These are phyloP conservation scores for Medicago lupulina DNA, from an alignment of 306 rosid species.

Conservation along the genomic window DNA sequence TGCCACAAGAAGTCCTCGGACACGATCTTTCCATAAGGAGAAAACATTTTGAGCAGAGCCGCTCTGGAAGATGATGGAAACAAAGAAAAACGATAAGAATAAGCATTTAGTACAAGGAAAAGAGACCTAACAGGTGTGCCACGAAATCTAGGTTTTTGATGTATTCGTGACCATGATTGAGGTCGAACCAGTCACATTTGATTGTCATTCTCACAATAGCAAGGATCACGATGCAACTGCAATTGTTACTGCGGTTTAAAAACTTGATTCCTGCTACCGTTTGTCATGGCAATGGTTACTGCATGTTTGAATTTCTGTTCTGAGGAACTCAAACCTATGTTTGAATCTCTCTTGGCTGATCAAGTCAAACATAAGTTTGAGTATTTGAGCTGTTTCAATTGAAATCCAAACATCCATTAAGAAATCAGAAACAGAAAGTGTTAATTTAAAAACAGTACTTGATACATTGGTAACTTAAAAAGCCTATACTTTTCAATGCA, in stretches of 20 bases:
- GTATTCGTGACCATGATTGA: neutral
- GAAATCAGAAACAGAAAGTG: slow-evolving; percentile 1
- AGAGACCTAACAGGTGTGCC: too few relatives aligned
- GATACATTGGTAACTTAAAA: neutral
- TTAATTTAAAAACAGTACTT: neutral
- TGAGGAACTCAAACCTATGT: neutral
- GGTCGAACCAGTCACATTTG: neutral
- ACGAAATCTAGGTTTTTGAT: neutral
- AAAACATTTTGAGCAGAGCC: slow-evolving; percentile 81
- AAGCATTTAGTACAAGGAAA: neutral
- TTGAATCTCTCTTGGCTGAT: neutral
- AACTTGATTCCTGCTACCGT: neutral
- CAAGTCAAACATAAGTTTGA: neutral
- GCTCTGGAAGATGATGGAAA: slow-evolving; percentile 60
- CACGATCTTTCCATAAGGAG: slow-evolving; percentile 84
- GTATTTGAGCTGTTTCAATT: neutral
- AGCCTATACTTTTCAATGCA: neutral
- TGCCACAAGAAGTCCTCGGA: slow-evolving; percentile 91
- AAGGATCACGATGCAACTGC: neutral
- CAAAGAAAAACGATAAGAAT: slow-evolving; percentile 27
- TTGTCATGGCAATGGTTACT: neutral
- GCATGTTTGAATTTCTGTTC: neutral
- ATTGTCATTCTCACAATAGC: neutral
- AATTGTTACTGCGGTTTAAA: neutral
- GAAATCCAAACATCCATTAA: neutral